Conservation (phyloP, 106 monocot genomes). For the Dioscorea zingiberensis region DNA sequence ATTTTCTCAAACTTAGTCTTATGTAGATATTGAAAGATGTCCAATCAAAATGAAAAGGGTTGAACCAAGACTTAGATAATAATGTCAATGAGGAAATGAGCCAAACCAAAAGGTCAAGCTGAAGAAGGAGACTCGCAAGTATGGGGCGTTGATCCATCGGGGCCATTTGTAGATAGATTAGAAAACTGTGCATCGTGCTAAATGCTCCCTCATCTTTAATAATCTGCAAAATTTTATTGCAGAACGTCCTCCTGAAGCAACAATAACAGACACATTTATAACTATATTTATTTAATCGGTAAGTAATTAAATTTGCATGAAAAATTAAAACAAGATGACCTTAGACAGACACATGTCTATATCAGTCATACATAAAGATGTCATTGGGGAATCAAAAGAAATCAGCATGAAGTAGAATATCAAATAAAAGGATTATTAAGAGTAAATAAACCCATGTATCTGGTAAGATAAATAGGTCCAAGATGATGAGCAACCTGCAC, state of each 20-base stretch:
- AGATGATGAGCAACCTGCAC: no score
- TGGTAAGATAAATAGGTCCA: no score
- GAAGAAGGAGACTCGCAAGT: slow-evolving; percentile 52
- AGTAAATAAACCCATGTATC: no score
- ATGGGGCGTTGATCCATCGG: slow-evolving; percentile 39
- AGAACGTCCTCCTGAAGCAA: slow-evolving; percentile 34
- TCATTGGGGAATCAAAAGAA: no score
- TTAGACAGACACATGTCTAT: no score
- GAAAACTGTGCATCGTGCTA: slow-evolving; percentile 50
- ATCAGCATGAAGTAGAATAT: not conserved
- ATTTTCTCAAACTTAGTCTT: no score
- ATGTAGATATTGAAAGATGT: no score
- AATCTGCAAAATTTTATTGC: slow-evolving; percentile 38
- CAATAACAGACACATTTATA: not conserved
- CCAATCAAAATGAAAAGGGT: no score
- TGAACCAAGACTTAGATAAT: not conserved
- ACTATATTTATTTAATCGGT: no score
- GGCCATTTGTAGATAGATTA: slow-evolving; percentile 49
- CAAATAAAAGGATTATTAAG: not conserved
- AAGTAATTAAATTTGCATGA: no score
- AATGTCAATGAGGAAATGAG: not conserved
- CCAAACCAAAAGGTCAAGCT: slow-evolving; percentile 54
- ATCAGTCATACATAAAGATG: no score
- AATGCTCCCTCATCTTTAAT: slow-evolving; percentile 53
- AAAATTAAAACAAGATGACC: no score